phyloP scores from a whole-genome alignment of 2,329 filamentous ascomycete genomes.

The Penicillium hesseltinei region DNA sequence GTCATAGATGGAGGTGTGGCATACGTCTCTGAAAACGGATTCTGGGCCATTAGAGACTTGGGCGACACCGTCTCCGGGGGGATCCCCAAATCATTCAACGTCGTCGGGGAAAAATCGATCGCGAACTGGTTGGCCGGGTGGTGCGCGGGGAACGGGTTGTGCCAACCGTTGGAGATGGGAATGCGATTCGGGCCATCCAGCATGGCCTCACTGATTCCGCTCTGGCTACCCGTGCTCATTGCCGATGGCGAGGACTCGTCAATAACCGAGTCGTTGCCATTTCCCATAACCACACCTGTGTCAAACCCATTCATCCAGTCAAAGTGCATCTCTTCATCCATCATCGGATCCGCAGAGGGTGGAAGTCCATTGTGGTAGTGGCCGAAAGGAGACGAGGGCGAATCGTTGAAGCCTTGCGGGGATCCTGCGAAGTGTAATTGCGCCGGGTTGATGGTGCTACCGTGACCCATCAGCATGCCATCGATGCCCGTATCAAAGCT shows the following conservation, averaged over 20 bases:
- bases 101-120: conserved; percentile 69
- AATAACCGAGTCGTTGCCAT: conserved; percentile 72
- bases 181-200: conserved; percentile 71
- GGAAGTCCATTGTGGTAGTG: conserved; percentile 53
- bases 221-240: conserved; percentile 92
- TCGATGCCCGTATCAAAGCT: conserved; percentile 71
- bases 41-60: conserved; percentile 69
- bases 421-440: conserved; percentile 81
- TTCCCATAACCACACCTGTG: conserved; percentile 68
- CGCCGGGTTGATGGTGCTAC: conserved; percentile 61
- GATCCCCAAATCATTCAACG: conserved; percentile 73
- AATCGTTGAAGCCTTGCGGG: conserved; percentile 54
- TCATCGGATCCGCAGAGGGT: conserved; percentile 55
- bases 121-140: conserved; percentile 67
- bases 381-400: conserved; percentile 42
- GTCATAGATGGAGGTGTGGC: conserved; percentile 74
- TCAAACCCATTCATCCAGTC: conserved; percentile 85
- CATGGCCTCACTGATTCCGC: conserved; percentile 76
- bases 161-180: conserved; percentile 61
- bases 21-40: conserved; percentile 67
- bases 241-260: conserved; percentile 94
- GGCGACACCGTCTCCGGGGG: conserved; percentile 72
- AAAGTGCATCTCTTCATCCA: conserved; percentile 70
- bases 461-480: conserved; percentile 65
- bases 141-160: conserved; percentile 66